phyloP scores from a whole-genome alignment of 805 yeast genomes.

The Clavispora asparagi region DNA sequence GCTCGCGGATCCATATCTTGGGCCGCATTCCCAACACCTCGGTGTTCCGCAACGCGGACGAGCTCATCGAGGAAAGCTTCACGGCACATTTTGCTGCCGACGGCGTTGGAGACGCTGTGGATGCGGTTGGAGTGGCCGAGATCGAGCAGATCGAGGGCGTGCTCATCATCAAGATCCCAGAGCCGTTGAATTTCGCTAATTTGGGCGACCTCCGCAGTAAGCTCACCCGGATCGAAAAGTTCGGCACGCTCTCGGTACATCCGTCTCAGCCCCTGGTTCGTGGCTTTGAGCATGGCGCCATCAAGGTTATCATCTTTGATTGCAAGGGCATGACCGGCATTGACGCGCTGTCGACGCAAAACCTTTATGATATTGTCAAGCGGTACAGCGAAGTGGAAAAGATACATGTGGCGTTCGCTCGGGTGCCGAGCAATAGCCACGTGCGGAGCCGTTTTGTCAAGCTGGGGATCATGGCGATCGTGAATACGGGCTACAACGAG shows the following conservation, averaged over 20 bases:
- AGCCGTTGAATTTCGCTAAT: constrained; percentile 85
- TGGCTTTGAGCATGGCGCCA: constrained; percentile 31
- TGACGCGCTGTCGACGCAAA: constrained; percentile 78
- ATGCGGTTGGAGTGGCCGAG: constrained; percentile 18
- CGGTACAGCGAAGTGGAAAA: constrained; percentile 47
- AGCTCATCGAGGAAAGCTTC: constrained; percentile 38
- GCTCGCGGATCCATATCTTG: constrained; percentile 40
- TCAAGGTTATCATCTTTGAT: constrained; percentile 65
- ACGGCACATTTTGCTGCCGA: neutral
- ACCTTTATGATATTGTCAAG: constrained; percentile 54
- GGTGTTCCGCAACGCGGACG: constrained; percentile 69
- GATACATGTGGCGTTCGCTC: constrained; percentile 54
- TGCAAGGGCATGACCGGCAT: constrained; percentile 75
- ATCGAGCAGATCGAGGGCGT: constrained; percentile 60
- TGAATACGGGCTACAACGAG: constrained; percentile 15
- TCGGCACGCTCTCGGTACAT: constrained; percentile 70
- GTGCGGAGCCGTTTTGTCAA: constrained; percentile 46
- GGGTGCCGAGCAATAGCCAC: constrained; percentile 46
- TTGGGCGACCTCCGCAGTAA: constrained; percentile 69
- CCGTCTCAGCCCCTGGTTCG: constrained; percentile 63
- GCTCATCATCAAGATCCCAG: constrained; percentile 75
- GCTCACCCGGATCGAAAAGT: constrained; percentile 63
- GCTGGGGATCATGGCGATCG: constrained; percentile 48
- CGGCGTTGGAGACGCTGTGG: constrained; percentile 26
- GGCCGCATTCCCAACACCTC: constrained; percentile 42